A percentile compares a stretch with the other conserved stretches of the same genome.
These are phyloP conservation scores for Exophiala alcalophila DNA, from an alignment of 2,329 filamentous ascomycete species.

Conservation along the genomic window DNA sequence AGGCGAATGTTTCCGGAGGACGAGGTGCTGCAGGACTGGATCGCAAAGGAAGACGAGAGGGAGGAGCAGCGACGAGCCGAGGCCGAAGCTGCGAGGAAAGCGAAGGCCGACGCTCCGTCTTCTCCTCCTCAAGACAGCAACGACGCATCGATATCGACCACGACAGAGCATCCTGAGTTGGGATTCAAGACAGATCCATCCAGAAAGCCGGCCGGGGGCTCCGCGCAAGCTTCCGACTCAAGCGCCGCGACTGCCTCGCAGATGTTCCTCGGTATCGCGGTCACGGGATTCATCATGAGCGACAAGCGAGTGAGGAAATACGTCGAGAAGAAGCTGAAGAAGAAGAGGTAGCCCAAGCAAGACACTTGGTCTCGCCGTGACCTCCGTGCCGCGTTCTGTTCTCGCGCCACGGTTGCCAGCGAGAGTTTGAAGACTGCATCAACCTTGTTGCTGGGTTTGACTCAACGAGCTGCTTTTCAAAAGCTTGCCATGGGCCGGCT, in stretches of 20 bases:
- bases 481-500: too few relatives aligned
- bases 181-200: constrained; percentile 14
- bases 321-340: constrained; percentile 18
- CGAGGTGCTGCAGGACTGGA: constrained; percentile 23
- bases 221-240: not conserved
- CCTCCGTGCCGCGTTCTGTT: too few relatives aligned
- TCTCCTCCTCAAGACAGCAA: too few relatives aligned
- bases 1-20: constrained; percentile 27
- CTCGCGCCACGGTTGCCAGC: too few relatives aligned
- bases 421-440: too few relatives aligned
- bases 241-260: constrained; percentile 15
- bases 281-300: constrained; percentile 23
- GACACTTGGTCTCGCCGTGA: too few relatives aligned
- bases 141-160: not conserved
- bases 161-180: constrained; percentile 15
- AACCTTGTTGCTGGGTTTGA: too few relatives aligned
- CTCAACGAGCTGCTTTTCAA: too few relatives aligned
- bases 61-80: constrained; percentile 1
- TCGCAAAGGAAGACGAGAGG: constrained; percentile 15
- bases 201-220: not conserved
- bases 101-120: not conserved
- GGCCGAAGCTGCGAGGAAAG: not conserved
- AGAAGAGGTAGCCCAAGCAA: constrained; percentile 10
- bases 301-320: constrained; percentile 23
- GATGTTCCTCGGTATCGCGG: constrained; percentile 24